Conservation (phyloP, 495 filamentous ascomycete species). For the Chaetomium tenue region DNA sequence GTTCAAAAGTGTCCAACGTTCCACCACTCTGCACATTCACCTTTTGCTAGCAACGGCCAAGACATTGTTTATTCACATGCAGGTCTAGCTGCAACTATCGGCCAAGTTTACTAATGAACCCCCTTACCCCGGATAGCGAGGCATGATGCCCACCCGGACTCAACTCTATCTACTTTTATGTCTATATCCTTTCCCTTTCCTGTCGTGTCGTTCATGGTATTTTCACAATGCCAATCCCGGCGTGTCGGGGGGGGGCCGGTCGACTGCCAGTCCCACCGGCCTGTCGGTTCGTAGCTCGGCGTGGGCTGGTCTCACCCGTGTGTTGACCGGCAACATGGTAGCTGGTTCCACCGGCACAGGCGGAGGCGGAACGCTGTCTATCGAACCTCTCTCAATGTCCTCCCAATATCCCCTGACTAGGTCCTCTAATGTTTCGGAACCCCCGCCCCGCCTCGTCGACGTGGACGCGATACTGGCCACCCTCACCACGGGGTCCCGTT, state of each 20-base stretch:
- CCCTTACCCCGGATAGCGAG: too few species aligned
- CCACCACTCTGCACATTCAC: too few species aligned
- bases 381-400: conserved; percentile 16
- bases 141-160: not conserved
- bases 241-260: not conserved
- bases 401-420: not conserved
- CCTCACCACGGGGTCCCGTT: conserved; percentile 10
- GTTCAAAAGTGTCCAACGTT: too few species aligned
- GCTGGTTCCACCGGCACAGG: not conserved
- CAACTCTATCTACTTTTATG: not conserved
- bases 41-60: not conserved
- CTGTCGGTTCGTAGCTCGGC: too few species aligned
- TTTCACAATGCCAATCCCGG: not conserved
- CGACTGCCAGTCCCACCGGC: too few species aligned
- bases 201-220: not conserved
- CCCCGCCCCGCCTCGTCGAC: not conserved
- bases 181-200: too few species aligned
- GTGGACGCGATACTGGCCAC: conserved; percentile 9
- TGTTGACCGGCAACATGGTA: too few species aligned
- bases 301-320: too few species aligned
- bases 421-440: not conserved
- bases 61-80: not conserved
- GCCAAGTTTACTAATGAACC: too few species aligned
- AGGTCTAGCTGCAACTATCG: too few species aligned
- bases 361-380: not conserved